A percentile compares a stretch with the other conserved stretches of the same genome.
These are phyloP conservation scores for Ustilago tritici DNA, from an alignment of 1,284 basidiomycete species.

Conservation along the genomic window DNA sequence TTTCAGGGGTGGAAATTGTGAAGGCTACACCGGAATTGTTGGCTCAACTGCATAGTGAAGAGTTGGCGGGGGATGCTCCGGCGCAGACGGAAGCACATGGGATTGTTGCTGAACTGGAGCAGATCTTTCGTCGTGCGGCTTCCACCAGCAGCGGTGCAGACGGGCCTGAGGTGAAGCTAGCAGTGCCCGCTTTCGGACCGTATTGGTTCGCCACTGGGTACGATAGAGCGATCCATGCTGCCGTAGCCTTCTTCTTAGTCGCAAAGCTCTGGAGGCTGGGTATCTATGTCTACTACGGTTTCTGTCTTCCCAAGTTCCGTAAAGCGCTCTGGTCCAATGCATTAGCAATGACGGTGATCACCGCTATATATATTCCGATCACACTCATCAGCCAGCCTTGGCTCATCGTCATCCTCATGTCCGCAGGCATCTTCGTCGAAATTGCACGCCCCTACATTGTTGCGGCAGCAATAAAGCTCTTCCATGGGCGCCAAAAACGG, in stretches of 20 bases:
- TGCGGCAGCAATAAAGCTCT: slow-evolving; percentile 42
- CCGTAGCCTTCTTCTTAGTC: slow-evolving; percentile 63
- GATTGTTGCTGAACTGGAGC: slow-evolving; percentile 16
- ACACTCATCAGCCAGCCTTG: slow-evolving; percentile 35
- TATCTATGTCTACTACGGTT: slow-evolving; percentile 61
- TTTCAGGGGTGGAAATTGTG: slow-evolving; percentile 51
- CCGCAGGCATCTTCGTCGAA: slow-evolving; percentile 56
- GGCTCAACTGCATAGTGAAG: slow-evolving; percentile 16
- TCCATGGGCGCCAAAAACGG: slow-evolving; percentile 49
- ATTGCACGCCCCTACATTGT: slow-evolving; percentile 51
- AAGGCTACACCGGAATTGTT: slow-evolving; percentile 39
- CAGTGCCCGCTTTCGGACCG: slow-evolving; percentile 29
- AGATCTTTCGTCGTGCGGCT: slow-evolving; percentile 23
- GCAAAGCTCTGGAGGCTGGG: slow-evolving; percentile 56
- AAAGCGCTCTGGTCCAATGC: slow-evolving; percentile 60
- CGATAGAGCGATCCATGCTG: slow-evolving; percentile 46
- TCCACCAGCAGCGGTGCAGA: neutral
- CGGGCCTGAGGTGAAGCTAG: slow-evolving; percentile 11
- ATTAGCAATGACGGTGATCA: slow-evolving; percentile 43
- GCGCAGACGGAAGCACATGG: slow-evolving; percentile 14
- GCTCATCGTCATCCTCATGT: slow-evolving; percentile 49
- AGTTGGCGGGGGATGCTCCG: slow-evolving; percentile 21
- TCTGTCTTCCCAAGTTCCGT: slow-evolving; percentile 62
- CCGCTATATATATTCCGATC: slow-evolving; percentile 61
- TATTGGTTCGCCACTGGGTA: slow-evolving; percentile 62